Conservation (phyloP, 2,329 filamentous ascomycete genomes). For the Phyllosticta ampelicida region DNA sequence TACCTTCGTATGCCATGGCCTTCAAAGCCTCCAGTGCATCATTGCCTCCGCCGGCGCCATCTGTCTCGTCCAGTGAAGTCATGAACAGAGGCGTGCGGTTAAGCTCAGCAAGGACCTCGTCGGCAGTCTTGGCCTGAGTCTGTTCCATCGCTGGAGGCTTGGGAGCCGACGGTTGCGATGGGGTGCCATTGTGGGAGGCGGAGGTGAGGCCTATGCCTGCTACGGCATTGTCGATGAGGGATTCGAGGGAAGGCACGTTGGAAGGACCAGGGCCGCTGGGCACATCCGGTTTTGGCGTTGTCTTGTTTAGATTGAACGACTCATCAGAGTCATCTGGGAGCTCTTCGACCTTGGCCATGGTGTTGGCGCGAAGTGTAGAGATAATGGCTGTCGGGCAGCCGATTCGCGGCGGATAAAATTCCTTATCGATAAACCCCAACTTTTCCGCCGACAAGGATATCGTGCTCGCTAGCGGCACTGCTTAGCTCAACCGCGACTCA, state of each 20-base stretch:
- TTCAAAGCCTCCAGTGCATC: constrained; percentile 75
- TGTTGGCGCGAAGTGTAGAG: not conserved
- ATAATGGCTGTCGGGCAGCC: not conserved
- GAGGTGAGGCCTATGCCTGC: not conserved
- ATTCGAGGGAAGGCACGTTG: constrained; percentile 3
- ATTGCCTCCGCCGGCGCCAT: constrained; percentile 59
- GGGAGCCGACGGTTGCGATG: constrained; percentile 24
- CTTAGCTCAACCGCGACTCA: not conserved
- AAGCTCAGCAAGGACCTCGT: constrained; percentile 53
- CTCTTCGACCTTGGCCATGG: constrained; percentile 34
- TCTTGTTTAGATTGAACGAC: constrained; percentile 30
- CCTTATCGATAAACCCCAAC: not conserved
- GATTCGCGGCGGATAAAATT: not conserved
- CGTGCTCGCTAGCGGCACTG: not conserved
- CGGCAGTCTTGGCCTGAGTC: constrained; percentile 44
- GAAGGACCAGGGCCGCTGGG: not conserved
- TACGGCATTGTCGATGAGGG: constrained; percentile 5
- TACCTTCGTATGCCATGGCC: constrained; percentile 87
- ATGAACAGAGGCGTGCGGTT: constrained; percentile 83
- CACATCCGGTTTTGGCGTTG: not conserved
- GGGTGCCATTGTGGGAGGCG: constrained; percentile 11
- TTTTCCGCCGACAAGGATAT: not conserved
- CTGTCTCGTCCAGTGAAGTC: constrained; percentile 66
- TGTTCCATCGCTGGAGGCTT: constrained; percentile 50
- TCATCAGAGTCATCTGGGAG: constrained; percentile 42